phyloP scores from a whole-genome alignment of 805 yeast genomes.

The Pichia nanzhaoensis region DNA sequence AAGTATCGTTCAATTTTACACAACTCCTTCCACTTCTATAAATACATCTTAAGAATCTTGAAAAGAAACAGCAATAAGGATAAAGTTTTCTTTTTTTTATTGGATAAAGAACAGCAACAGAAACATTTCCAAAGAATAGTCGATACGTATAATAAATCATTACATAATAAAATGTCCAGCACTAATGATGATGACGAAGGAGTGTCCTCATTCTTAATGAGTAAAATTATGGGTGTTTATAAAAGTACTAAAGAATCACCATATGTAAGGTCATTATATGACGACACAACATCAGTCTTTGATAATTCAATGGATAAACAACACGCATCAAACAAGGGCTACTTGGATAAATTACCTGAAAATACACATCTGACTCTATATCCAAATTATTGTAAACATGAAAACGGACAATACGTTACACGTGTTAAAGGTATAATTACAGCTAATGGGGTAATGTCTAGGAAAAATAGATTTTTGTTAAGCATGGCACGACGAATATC shows the following conservation, averaged over 20 bases:
- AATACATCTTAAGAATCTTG: constrained; percentile 1
- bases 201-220: constrained; percentile 27
- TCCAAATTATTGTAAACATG: constrained; percentile 46
- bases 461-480: constrained; percentile 65
- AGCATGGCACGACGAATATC: constrained; percentile 65
- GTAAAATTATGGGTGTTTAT: constrained; percentile 41
- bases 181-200: constrained; percentile 15
- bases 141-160: background rate
- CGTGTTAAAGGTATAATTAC: constrained; percentile 67
- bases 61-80: constrained; percentile 17
- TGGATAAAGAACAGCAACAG: constrained; percentile 18
- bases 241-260: constrained; percentile 42
- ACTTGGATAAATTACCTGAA: constrained; percentile 34
- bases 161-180: background rate
- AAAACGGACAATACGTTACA: constrained; percentile 39
- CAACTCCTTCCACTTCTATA: background rate
- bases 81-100: constrained; percentile 24
- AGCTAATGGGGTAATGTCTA: constrained; percentile 60
- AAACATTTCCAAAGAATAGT: constrained; percentile 12
- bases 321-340: background rate
- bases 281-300: constrained; percentile 18
- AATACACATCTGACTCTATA: constrained; percentile 57
- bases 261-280: constrained; percentile 41
- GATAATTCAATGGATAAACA: constrained; percentile 6
- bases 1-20: constrained; percentile 4